A percentile compares a stretch with the other conserved stretches of the same genome.
Evolutionary conservation across 441 rosid species (phyloP).

Genomic region (Adansonia gregorii): DNA sequence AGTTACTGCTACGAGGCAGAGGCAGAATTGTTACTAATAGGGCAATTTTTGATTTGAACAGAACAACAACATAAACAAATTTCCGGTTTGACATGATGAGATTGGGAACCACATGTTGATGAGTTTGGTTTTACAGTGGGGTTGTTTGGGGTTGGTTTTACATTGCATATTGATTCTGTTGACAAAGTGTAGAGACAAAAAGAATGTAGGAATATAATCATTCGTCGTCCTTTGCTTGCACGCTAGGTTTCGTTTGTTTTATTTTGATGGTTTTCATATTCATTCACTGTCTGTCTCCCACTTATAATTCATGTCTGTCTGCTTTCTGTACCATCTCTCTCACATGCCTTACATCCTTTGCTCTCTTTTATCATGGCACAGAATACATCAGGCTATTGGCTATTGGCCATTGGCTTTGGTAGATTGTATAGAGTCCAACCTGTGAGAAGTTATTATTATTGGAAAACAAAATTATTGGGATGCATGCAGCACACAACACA

Average conservation of each 20-base stretch:
- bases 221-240: slow-evolving; percentile 53
- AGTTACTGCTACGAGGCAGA: neutral
- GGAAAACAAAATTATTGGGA: slow-evolving; percentile 34
- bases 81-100: neutral
- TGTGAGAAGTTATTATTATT: slow-evolving; percentile 22
- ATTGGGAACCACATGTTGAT: slow-evolving; percentile 1
- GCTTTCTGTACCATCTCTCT: neutral
- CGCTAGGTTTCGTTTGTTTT: slow-evolving; percentile 47
- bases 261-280: neutral
- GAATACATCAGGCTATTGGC: slow-evolving; percentile 28
- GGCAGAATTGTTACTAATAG: neutral
- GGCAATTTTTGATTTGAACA: neutral
- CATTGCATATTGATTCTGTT: neutral
- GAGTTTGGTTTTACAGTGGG: slow-evolving; percentile 17
- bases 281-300: slow-evolving; percentile 16
- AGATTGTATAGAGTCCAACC: slow-evolving; percentile 26
- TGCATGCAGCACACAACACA: slow-evolving; percentile 20
- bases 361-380: slow-evolving; percentile 26
- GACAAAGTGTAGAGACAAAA: slow-evolving; percentile 32
- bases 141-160: neutral
- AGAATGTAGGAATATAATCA: slow-evolving; percentile 35
- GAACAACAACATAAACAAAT: neutral
- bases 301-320: no score
- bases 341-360: slow-evolving; percentile 55
- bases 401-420: slow-evolving; percentile 22